A percentile compares a stretch with the other conserved stretches of the same genome.
Conservation (phyloP, 2,329 filamentous ascomycete species). For the Decorospora gaudefroyi region DNA sequence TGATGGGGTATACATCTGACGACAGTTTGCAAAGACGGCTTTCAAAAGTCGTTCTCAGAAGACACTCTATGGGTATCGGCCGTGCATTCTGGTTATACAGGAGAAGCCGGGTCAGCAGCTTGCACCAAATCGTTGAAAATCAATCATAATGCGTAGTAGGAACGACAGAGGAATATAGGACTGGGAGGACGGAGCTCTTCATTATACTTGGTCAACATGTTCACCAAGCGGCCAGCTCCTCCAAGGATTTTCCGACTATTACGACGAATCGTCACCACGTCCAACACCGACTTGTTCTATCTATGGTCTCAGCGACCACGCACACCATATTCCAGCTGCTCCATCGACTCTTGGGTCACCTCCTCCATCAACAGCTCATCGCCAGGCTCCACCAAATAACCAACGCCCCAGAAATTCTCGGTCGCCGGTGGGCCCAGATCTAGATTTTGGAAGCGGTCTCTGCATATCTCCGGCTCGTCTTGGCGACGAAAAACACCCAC, state of each 20-base stretch:
- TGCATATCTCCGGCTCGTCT: neutral
- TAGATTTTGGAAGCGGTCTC: neutral
- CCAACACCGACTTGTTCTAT: too few relatives aligned
- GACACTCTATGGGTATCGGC: too few relatives aligned
- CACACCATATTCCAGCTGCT: too few relatives aligned
- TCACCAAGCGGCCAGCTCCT: neutral
- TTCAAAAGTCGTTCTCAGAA: too few relatives aligned
- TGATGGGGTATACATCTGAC: neutral
- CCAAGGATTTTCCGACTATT: neutral
- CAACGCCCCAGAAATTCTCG: neutral
- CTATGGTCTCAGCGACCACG: too few relatives aligned
- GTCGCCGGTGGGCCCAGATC: neutral
- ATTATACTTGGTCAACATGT: neutral
- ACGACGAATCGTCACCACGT: neutral
- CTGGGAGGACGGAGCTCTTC: neutral
- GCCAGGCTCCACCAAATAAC: neutral
- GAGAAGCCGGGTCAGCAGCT: too few relatives aligned
- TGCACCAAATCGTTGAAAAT: neutral
- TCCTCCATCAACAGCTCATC: neutral
- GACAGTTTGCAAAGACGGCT: too few relatives aligned
- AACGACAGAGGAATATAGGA: neutral
- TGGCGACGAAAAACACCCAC: neutral
- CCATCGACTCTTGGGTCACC: neutral
- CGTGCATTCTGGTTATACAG: too few relatives aligned
- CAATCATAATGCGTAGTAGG: neutral